These are phyloP conservation scores for Xenoacremonium recifei DNA, from an alignment of 2,329 filamentous ascomycete genomes.

Conservation along the genomic window DNA sequence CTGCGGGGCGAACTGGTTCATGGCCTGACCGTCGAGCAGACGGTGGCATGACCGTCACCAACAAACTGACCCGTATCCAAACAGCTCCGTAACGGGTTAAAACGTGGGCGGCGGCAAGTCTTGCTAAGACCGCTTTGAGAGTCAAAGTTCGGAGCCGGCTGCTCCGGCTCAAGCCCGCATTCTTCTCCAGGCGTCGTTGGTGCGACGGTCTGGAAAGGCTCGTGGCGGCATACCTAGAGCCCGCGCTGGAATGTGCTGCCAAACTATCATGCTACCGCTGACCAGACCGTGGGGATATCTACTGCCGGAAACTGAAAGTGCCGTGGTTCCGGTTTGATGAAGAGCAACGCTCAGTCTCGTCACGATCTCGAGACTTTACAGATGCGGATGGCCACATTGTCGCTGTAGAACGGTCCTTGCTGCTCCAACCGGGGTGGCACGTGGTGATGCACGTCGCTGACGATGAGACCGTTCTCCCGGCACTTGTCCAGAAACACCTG, in stretches of 20 bases:
- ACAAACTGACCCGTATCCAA: no score
- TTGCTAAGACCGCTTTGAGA: no score
- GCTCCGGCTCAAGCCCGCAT: conserved; percentile 10
- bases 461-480: conserved; percentile 41
- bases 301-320: background rate
- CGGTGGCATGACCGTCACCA: conserved; percentile 17
- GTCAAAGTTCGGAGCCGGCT: no score
- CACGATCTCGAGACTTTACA: conserved; percentile 29
- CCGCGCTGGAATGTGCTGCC: conserved; percentile 22
- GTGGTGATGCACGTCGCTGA: conserved; percentile 43
- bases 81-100: no score
- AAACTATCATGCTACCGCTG: conserved; percentile 2
- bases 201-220: conserved; percentile 4
- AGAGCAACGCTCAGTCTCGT: conserved; percentile 7
- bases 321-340: background rate
- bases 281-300: conserved; percentile 1
- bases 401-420: conserved; percentile 63
- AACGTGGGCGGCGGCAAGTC: background rate
- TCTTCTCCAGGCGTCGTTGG: conserved; percentile 9
- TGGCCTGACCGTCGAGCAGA: conserved; percentile 12
- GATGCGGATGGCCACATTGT: conserved; percentile 58
- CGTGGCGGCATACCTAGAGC: conserved; percentile 6
- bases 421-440: conserved; percentile 43
- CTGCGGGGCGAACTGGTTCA: conserved; percentile 9
- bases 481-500: conserved; percentile 61